Conservation (phyloP, 345 rosid genomes). For the Isatis tinctoria region DNA sequence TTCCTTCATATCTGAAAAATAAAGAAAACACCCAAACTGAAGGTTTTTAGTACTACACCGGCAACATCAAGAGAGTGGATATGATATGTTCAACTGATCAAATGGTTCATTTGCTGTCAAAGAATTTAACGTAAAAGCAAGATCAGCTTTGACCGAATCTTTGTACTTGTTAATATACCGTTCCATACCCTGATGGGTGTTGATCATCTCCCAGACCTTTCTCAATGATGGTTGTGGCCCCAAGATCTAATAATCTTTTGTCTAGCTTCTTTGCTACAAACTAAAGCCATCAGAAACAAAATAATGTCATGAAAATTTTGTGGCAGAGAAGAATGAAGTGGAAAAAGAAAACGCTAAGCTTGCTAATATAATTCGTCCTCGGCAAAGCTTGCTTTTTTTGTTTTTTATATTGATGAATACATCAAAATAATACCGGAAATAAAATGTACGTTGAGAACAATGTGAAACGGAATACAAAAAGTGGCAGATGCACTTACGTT, state of each 20-base stretch:
- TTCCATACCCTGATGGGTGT: slow-evolving; percentile 89
- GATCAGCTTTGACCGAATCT: not conserved
- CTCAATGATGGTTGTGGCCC: slow-evolving; percentile 60
- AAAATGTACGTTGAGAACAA: not conserved
- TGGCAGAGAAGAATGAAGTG: not conserved
- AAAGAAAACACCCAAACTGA: not conserved
- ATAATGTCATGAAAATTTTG: no score
- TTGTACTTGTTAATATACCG: not conserved
- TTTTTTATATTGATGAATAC: not conserved
- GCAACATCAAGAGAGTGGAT: not conserved
- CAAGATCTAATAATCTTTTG: slow-evolving; percentile 81
- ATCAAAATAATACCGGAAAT: no score
- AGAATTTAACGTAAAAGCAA: not conserved
- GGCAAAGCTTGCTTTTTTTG: not conserved
- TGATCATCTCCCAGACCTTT: slow-evolving; percentile 94
- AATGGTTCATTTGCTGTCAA: not conserved
- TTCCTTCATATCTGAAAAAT: slow-evolving; percentile 73
- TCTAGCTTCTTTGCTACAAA: no score
- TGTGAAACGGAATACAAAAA: not conserved
- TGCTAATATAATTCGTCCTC: not conserved
- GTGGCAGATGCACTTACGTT: slow-evolving; percentile 43
- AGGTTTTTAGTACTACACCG: not conserved
- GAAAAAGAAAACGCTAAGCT: not conserved
- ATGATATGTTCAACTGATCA: not conserved
- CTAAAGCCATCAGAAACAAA: no score